These are phyloP conservation scores for Claviceps quebecensis DNA, from an alignment of 2,329 filamentous ascomycete species.

Conservation along the genomic window DNA sequence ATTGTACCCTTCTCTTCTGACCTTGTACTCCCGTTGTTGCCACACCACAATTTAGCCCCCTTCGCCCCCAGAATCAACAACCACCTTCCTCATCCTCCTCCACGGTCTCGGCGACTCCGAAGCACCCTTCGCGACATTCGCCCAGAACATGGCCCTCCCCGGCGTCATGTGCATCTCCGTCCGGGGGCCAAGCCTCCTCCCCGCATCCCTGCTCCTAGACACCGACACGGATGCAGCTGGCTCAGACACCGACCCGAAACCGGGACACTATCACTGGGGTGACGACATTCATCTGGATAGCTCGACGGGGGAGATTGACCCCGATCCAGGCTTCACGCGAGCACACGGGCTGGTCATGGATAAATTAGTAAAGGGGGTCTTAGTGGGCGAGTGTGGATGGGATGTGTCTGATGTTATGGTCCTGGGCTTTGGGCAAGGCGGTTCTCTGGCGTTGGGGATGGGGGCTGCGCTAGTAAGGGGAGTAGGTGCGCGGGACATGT, in stretches of 20 bases:
- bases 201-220: slow-evolving; percentile 50
- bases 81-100: slow-evolving; percentile 65
- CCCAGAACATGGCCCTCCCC: slow-evolving; percentile 54
- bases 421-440: slow-evolving; percentile 56
- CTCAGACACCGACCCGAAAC: not conserved
- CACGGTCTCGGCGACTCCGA: slow-evolving; percentile 75
- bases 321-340: slow-evolving; percentile 46
- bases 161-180: slow-evolving; percentile 65
- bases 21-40: too few relatives aligned
- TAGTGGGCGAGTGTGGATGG: slow-evolving; percentile 47
- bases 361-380: slow-evolving; percentile 34
- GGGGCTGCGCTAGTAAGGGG: slow-evolving; percentile 23
- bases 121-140: slow-evolving; percentile 53
- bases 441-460: slow-evolving; percentile 44
- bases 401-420: slow-evolving; percentile 43
- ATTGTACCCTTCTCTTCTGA: too few relatives aligned
- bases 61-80: slow-evolving; percentile 44
- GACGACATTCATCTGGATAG: slow-evolving; percentile 46
- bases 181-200: slow-evolving; percentile 46
- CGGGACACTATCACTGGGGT: slow-evolving; percentile 46
- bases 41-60: slow-evolving; percentile 34
- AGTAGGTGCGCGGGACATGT: slow-evolving; percentile 11
- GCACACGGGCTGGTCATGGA: slow-evolving; percentile 32
- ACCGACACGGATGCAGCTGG: not conserved
- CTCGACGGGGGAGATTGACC: slow-evolving; percentile 38